Conservation (phyloP, 331 rosid genomes). For the Rosa hybrid region DNA sequence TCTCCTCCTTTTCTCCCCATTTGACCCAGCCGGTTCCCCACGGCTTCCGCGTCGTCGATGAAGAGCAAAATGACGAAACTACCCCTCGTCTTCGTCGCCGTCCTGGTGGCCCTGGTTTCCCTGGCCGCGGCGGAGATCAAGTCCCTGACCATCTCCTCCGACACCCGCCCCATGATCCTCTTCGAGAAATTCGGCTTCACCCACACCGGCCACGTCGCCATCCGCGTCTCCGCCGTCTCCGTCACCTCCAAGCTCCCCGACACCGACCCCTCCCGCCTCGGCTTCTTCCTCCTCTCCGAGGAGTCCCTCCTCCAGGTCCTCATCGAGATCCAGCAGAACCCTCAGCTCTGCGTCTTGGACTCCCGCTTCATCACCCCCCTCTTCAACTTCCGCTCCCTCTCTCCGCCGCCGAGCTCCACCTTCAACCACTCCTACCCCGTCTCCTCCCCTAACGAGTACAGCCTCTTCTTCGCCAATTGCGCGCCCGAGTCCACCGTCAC, state of each 20-base stretch:
- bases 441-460: slow-evolving; percentile 68
- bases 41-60: neutral
- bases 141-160: slow-evolving; percentile 63
- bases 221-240: slow-evolving; percentile 57
- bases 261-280: slow-evolving; percentile 55
- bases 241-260: slow-evolving; percentile 32
- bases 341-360: slow-evolving; percentile 72
- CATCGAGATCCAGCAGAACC: slow-evolving; percentile 83
- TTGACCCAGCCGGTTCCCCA: neutral
- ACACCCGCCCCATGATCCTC: slow-evolving; percentile 75
- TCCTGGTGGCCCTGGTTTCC: slow-evolving; percentile 25
- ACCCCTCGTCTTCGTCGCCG: slow-evolving; percentile 30
- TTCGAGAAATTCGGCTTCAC: slow-evolving; percentile 95
- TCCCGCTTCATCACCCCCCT: slow-evolving; percentile 56
- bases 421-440: slow-evolving; percentile 61
- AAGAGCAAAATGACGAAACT: slow-evolving; percentile 43
- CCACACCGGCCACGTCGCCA: slow-evolving; percentile 59
- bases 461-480: slow-evolving; percentile 90
- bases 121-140: slow-evolving; percentile 75
- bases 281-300: slow-evolving; percentile 83
- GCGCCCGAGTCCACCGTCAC: slow-evolving; percentile 65
- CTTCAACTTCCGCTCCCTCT: slow-evolving; percentile 68
- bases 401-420: slow-evolving; percentile 66
- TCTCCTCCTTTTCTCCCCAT: neutral
- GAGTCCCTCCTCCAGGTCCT: slow-evolving; percentile 80